Evolutionary conservation across 768 basidiomycete species (phyloP), one percentile per base, ranked within the genome.

Genomic region (Russula compacta): DNA sequence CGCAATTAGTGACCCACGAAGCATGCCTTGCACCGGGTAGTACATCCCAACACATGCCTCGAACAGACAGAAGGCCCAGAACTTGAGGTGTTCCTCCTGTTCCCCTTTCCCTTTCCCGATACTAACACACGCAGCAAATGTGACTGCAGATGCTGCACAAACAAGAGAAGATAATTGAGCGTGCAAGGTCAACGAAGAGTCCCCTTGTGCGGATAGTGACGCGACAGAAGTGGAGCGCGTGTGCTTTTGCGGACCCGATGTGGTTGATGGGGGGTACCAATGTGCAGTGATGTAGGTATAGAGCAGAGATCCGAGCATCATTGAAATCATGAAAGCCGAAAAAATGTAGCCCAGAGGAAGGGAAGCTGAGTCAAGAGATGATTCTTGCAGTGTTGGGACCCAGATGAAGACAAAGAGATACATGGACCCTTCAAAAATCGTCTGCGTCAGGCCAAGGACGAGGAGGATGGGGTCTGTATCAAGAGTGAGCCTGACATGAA

Each of bases 361-460:
- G 17, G 73, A 60, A 6, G 67, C 65, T 11, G 72, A 63, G 10
- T 75, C 67, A 12, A 64, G 47, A n/a, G 83, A 77, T 21, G 74
- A 74, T 68, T 88, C 84, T 72, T 90, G 86, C 15, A 90, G 74
- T 2, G 83, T 78, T 1, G 89, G 87, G 0, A 90, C 88, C 88
- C 88, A 90, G 63, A 86, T 76, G 74, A 89, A 90, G 64, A 89
- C 88, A 72, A 89, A 90, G 62, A 89, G 79, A 72, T 90, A 89
- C 87, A 89, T 88, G 6, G 85, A 87, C 2, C 88, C 89, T 69
- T 90, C 87, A 69, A 90, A 90, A 71, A 85, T 87, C 1, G 88
- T 90, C 71, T 90, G 87, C 0, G 83, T 83, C 56, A 89, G 72
- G 36, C 87, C 86, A 21, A 90, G 78, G 29, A 80, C 79, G 62